phyloP scores from a whole-genome alignment of 306 rosid genomes.

The Cucumis hystrix region DNA sequence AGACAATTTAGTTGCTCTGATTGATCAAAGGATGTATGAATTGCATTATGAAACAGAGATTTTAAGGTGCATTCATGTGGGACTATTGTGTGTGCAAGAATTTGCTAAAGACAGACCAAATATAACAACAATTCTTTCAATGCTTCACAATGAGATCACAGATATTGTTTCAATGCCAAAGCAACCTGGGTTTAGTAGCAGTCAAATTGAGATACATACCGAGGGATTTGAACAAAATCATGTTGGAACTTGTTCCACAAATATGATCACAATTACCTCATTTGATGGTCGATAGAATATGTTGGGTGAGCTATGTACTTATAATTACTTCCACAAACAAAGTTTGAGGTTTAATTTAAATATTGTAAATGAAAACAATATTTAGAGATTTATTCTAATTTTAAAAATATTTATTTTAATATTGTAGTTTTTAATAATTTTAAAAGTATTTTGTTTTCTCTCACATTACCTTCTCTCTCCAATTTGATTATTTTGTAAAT shows the following conservation, averaged over 20 bases:
- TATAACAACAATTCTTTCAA: conserved; percentile 11
- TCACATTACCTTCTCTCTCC: too few relatives aligned
- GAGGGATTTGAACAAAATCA: not conserved
- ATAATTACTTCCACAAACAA: too few relatives aligned
- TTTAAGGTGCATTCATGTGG: conserved; percentile 9
- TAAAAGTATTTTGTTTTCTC: too few relatives aligned
- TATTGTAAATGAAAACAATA: too few relatives aligned
- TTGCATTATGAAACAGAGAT: not conserved
- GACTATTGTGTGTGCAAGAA: conserved; percentile 20
- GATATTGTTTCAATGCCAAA: conserved; percentile 12
- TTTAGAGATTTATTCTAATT: too few relatives aligned
- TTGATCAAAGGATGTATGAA: not conserved
- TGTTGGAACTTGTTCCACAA: not conserved
- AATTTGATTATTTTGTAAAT: too few relatives aligned
- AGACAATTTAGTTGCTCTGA: not conserved
- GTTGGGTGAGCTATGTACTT: too few relatives aligned
- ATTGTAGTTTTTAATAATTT: too few relatives aligned
- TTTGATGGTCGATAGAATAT: conserved; percentile 5
- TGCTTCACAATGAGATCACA: conserved; percentile 13
- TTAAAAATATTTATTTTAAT: too few relatives aligned
- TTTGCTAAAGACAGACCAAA: conserved; percentile 14
- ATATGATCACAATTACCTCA: conserved; percentile 4
- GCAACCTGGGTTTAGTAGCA: conserved; percentile 15
- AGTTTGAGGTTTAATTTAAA: too few relatives aligned
- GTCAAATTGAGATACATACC: not conserved